Percentiles rank a stretch among this genome's conserved stretches.
Conservation (phyloP, 169 alveolate species). For the Cryptosporidium meleagridis region DNA sequence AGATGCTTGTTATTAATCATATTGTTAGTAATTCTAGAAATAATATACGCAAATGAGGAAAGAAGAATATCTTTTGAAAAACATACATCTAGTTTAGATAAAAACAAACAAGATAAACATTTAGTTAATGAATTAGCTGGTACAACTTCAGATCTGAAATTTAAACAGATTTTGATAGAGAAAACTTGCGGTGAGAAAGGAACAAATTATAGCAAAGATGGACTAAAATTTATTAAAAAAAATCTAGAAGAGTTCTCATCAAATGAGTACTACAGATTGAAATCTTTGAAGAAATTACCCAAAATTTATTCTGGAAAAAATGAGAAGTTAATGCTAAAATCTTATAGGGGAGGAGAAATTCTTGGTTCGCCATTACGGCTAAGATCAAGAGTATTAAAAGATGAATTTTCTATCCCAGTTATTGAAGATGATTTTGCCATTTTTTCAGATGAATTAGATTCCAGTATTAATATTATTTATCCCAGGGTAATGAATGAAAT, state of each 20-base stretch:
- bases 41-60: background rate
- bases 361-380: slow-evolving; percentile 56
- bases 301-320: slow-evolving; percentile 42
- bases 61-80: background rate
- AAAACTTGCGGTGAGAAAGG: slow-evolving; percentile 55
- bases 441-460: background rate
- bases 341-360: slow-evolving; percentile 42
- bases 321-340: slow-evolving; percentile 11
- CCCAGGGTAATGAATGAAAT: slow-evolving; percentile 57
- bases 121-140: background rate
- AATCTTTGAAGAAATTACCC: slow-evolving; percentile 20
- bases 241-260: slow-evolving; percentile 18
- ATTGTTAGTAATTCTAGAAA: background rate
- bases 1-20: background rate
- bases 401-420: slow-evolving; percentile 4
- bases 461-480: background rate
- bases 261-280: slow-evolving; percentile 28
- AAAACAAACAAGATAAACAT: background rate
- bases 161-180: slow-evolving; percentile 6
- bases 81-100: background rate
- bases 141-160: background rate
- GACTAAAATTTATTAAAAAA: background rate
- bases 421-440: slow-evolving; percentile 54
- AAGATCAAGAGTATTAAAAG: slow-evolving; percentile 36
- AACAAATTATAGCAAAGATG: slow-evolving; percentile 1